phyloP scores from a whole-genome alignment of 805 yeast genomes.

The Komagataella ulmi region DNA sequence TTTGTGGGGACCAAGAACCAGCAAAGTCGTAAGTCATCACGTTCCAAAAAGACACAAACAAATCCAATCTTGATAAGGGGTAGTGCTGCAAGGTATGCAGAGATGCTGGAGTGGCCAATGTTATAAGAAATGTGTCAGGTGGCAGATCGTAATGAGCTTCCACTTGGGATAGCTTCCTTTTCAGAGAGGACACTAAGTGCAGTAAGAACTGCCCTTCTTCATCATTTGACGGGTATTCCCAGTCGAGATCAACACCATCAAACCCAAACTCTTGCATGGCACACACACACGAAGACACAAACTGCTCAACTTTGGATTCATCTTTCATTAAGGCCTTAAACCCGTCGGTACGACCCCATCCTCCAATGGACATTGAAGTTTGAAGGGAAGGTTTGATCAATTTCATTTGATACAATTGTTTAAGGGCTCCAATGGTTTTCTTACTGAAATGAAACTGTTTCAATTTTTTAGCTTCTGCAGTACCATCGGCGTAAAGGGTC shows the following conservation, averaged over 20 bases:
- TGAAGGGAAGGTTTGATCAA: conserved; percentile 24
- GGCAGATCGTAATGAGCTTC: conserved; percentile 14
- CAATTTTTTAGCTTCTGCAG: background rate
- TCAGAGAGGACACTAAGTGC: conserved; percentile 20
- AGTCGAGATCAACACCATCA: conserved; percentile 89
- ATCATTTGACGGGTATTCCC: conserved; percentile 68
- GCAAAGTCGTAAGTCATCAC: conserved; percentile 85
- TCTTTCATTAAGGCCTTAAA: conserved; percentile 19
- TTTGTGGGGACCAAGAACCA: conserved; percentile 58
- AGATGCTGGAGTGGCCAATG: conserved; percentile 72
- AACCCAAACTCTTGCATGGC: conserved; percentile 44
- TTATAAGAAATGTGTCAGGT: conserved; percentile 26
- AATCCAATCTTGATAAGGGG: conserved; percentile 40
- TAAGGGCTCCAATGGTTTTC: conserved; percentile 12
- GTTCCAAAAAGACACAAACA: conserved; percentile 57
- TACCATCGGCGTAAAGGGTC: background rate
- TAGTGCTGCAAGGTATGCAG: conserved; percentile 27
- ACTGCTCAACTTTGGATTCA: conserved; percentile 15
- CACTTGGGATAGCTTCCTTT: conserved; percentile 17
- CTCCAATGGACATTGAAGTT: conserved; percentile 72
- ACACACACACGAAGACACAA: conserved; percentile 34
- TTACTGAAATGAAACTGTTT: conserved; percentile 8
- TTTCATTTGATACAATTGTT: conserved; percentile 16
- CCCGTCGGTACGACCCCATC: conserved; percentile 39
- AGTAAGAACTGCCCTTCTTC: conserved; percentile 32